Evolutionary conservation across 192 early-diverging fungal species (phyloP), one percentile per base, ranked within the genome.

Genomic region (Backusella sp.): DNA sequence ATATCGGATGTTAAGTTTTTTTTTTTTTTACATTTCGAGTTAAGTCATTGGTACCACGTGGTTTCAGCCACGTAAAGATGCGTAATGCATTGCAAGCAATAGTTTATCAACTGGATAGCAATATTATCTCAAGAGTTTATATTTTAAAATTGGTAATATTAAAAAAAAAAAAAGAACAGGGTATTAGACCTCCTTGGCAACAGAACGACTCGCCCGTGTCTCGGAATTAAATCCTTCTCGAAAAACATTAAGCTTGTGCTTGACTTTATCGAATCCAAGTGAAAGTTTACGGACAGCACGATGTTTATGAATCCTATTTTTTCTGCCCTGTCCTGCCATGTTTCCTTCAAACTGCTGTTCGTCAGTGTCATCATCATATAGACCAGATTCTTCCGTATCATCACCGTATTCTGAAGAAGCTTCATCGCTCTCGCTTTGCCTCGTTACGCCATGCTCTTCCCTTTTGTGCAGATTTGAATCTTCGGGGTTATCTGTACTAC

Each of bases 221-320:
- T 78, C 72, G 5, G 72, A 74, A 36, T 78, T 78, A 36, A 74
- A 78, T 42, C 77, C 77, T 28, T 73, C 67, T 28, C 67, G 66
- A 15, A 78, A 53, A 32, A 35, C 23, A 21, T 74, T 67, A 42
- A 78, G 52, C 30, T 78, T 78, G 66, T 74, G 49, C 28, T 65
- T 70, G 9, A 73, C 4, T 28, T 68, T 32, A 53, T 78, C 77
- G 21, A 32, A n/a, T 30, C 72, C 59, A 66, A 67, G 69, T 1
- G 73, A 49, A 2, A 78, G 46, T 44, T 78, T 78, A 41, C 77
- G 77, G 26, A 73, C 28, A 6, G 73, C 17, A 23, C 72, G 42
- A 30, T 65, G 44, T 23, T 74, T 73, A 17, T 44, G 75, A 37
- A 75, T 79, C 44, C 72, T 76, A 23, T 52, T 21, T 4, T 34